Conservation (phyloP, 768 basidiomycete genomes). For the Pleurotus djamor region DNA sequence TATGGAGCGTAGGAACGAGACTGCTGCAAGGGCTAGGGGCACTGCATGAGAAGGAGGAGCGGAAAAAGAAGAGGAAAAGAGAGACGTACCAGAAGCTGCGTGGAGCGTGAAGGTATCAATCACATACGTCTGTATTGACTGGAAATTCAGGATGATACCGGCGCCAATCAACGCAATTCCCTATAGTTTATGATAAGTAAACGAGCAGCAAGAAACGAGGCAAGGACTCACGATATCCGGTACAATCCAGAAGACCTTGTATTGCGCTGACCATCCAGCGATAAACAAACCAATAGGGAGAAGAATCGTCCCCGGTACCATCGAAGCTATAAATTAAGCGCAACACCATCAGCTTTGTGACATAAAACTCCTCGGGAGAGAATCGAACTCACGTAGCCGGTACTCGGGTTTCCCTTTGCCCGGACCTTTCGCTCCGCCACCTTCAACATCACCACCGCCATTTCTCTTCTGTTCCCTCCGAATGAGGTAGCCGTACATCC, state of each 20-base stretch:
- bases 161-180: slow-evolving; percentile 56
- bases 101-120: slow-evolving; percentile 65
- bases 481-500: slow-evolving; percentile 41
- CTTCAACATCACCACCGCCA: slow-evolving; percentile 29
- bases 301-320: slow-evolving; percentile 55
- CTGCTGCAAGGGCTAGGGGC: slow-evolving; percentile 55
- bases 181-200: slow-evolving; percentile 22
- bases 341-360: not conserved
- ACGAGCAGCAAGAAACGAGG: not conserved
- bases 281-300: slow-evolving; percentile 70
- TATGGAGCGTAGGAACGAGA: slow-evolving; percentile 57
- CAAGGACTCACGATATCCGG: slow-evolving; percentile 32
- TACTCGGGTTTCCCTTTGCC: slow-evolving; percentile 38
- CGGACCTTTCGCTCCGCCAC: too few relatives aligned
- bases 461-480: slow-evolving; percentile 27
- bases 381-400: slow-evolving; percentile 38
- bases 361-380: not conserved
- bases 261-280: slow-evolving; percentile 67
- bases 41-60: not conserved
- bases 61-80: not conserved
- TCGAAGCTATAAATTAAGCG: slow-evolving; percentile 38
- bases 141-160: slow-evolving; percentile 60
- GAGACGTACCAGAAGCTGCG: slow-evolving; percentile 57
- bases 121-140: slow-evolving; percentile 63
- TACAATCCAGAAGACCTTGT: slow-evolving; percentile 63